phyloP scores from a whole-genome alignment of 441 rosid species.

The Erodium texanum region DNA sequence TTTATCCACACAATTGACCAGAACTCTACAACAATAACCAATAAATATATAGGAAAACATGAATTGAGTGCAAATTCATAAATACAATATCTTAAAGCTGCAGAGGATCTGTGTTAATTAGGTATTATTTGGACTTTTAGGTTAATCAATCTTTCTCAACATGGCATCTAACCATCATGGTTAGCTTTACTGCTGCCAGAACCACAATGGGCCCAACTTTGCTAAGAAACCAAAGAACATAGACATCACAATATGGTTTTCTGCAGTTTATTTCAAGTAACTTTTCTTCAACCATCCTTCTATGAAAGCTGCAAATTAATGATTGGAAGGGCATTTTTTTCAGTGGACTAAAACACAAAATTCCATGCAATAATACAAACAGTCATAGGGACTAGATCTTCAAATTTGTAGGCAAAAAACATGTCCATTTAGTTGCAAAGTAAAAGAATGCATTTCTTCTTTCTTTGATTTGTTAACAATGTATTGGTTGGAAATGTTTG shows the following conservation, averaged over 20 bases:
- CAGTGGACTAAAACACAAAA: too few relatives aligned
- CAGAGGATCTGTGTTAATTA: not conserved
- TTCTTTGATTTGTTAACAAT: not conserved
- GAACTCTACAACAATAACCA: conserved; percentile 6
- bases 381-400: too few relatives aligned
- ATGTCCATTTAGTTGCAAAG: too few relatives aligned
- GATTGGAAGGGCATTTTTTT: not conserved
- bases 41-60: not conserved
- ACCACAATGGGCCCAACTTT: too few relatives aligned
- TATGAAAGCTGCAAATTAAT: not conserved
- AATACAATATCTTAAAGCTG: not conserved
- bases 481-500: not conserved
- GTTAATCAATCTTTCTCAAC: not conserved
- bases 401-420: too few relatives aligned
- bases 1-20: conserved; percentile 17
- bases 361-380: too few relatives aligned
- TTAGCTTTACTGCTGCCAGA: not conserved
- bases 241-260: too few relatives aligned
- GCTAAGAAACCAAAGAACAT: too few relatives aligned
- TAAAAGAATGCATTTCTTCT: not conserved
- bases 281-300: too few relatives aligned
- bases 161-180: not conserved
- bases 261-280: too few relatives aligned
- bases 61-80: not conserved
- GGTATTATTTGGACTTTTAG: not conserved